These are phyloP conservation scores for Sporobolomyces phaffii DNA, from an alignment of 768 basidiomycete species.

Conservation along the genomic window DNA sequence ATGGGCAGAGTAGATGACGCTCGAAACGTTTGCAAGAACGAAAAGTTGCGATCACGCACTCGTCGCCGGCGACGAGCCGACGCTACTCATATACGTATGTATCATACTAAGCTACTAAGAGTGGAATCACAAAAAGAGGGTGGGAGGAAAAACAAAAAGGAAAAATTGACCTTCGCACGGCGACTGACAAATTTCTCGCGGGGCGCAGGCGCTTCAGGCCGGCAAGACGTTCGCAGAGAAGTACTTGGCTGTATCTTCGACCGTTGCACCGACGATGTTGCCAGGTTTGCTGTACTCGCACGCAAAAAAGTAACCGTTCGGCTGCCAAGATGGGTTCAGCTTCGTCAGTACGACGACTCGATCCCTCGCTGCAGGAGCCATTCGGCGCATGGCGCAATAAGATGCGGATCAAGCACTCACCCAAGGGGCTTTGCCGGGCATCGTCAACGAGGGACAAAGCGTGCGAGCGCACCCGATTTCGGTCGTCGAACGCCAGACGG, in stretches of 20 bases:
- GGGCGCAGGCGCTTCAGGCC: background rate
- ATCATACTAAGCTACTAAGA: no score
- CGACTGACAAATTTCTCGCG: background rate
- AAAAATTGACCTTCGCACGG: background rate
- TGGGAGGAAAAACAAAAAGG: background rate
- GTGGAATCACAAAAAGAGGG: no score
- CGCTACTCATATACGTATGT: no score
- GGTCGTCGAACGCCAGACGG: conserved; percentile 43
- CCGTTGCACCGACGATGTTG: background rate
- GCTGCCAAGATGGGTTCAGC: no score
- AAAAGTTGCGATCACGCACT: no score
- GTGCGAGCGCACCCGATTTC: conserved; percentile 43
- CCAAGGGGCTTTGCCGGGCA: conserved; percentile 29
- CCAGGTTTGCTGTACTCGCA: conserved; percentile 1
- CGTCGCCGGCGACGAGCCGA: no score
- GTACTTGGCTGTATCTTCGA: background rate
- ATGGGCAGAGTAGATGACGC: background rate
- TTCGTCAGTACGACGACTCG: no score
- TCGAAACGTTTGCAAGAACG: background rate
- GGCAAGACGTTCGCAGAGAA: background rate
- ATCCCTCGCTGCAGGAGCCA: no score
- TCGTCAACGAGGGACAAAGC: conserved; percentile 38
- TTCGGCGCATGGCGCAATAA: no score
- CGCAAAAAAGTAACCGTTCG: conserved; percentile 2
- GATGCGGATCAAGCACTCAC: background rate